Base-by-base conservation (phyloP, 1,139 yeast species). In the Kurtzmaniella quercitrusa region DNA sequence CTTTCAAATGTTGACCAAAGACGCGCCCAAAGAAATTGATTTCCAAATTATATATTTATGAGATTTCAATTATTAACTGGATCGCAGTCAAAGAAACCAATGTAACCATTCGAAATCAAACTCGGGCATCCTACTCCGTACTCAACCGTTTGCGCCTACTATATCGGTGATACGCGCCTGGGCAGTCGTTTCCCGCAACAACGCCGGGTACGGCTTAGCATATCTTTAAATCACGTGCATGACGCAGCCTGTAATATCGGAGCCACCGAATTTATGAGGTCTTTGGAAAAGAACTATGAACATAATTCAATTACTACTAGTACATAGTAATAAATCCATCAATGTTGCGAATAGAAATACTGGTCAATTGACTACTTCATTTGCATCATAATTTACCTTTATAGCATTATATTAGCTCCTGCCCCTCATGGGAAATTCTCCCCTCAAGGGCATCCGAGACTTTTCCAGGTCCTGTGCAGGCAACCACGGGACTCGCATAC, bases 401-500 rank as follows among this genome's bases (percentile, higher is more conserved):
- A 5, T 14, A 26, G 14, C 30, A 26, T 9, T 26, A 14, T n/a
- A n/a, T n/a, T n/a, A n/a, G n/a, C 26, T 22, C 18, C 17, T 14
- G 18, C 34, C 34, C 17, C 18, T 16, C 34, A 12, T 11, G 26
- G 11, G n/a, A n/a, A n/a, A n/a, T n/a, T 21, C 26, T 28, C 33
- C 33, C 34, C 34, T 14, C 37, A 18, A n/a, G 15, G 16, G 7
- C 17, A 19, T 34, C 37, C 37, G 37, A n/a, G n/a, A 9, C 5
- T 6, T 34, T 17, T 14, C 37, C 37, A 19, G 22, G 14, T 12
- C 5, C 3, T 16, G 20, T 34, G 37, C 37, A 34, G 37, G 21
- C n/a, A 19, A 15, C 17, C 26, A 7, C 37, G 37, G 37, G 37
- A 34, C 15, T 19, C 23, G 37, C 26, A 20, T 34, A 34, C 37